Evolutionary conservation across 2,329 filamentous ascomycete species (phyloP), one percentile per base, ranked within the genome.

Genomic region (Penicillium sp.): DNA sequence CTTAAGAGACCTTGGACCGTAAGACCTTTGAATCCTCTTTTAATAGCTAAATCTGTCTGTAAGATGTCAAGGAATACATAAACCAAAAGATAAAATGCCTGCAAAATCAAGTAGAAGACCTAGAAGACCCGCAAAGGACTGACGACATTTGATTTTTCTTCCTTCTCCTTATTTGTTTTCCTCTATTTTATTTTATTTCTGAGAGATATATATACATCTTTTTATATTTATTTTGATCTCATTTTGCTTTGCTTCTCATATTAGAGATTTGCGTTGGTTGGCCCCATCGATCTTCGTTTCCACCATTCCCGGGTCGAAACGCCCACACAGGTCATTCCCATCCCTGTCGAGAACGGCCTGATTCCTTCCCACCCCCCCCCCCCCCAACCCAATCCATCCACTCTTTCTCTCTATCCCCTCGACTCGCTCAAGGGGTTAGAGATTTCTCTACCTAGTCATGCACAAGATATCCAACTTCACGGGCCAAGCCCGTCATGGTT

Each of bases 401-500:
- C 53, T 62, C 61, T 57, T 60, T 58, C 63, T 65, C 65, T 69
- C 69, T 68, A 63, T 67, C 66, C 68, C 70, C 68, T 68, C 64
- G 64, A 63, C 57, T 65, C 50, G 58, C 52, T 69, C 64, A 64
- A 70, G 72, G 72, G 71, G 69, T 62, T 57, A 69, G 70, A 73
- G 71, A 67, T 58, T 63, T 58, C 53, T 58, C 57, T 46, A 56
- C 52, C 53, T 58, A 60, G 64, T 63, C 71, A 87, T 87, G 84
- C 84, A 87, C 77, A 86, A 86, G 75, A 86, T 87, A 71, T 82
- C 82, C 69, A 86, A 86, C 77, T 85, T 87, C 73, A 86, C 84
- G 66, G 84, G 84, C 74, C 78, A 80, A 69, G 84, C 84, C 73
- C 82, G 84, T 68, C 83, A 86, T 82, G 84, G 84, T 72, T 86